Conservation (phyloP, 805 yeast genomes). For the Ogataea kodamae region DNA sequence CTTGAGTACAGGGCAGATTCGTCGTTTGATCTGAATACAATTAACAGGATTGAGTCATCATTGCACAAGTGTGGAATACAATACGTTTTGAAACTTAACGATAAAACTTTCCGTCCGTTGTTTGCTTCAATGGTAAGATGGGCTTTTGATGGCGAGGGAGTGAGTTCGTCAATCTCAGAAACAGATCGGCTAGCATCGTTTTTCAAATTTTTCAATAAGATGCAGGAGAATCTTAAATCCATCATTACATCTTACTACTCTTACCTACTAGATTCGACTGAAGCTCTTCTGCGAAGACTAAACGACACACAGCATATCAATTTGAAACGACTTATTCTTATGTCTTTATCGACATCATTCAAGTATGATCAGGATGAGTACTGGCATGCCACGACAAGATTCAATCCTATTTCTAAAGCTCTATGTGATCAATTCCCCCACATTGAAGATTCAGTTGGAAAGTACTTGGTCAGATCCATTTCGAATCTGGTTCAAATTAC, state of each 20-base stretch:
- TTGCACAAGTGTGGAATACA: conserved; percentile 69
- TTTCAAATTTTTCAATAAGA: conserved; percentile 78
- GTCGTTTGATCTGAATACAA: conserved; percentile 64
- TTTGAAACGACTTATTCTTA: conserved; percentile 69
- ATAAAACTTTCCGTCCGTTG: conserved; percentile 87
- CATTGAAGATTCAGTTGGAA: conserved; percentile 73
- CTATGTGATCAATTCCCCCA: conserved; percentile 63
- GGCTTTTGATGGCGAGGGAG: conserved; percentile 86
- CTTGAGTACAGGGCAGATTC: conserved; percentile 67
- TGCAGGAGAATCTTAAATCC: conserved; percentile 80
- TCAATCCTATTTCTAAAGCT: conserved; percentile 62
- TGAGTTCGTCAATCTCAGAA: conserved; percentile 44
- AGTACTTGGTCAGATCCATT: conserved; percentile 74
- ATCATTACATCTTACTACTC: conserved; percentile 87
- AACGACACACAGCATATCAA: conserved; percentile 43
- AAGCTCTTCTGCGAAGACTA: conserved; percentile 50
- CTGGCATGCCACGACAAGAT: conserved; percentile 88
- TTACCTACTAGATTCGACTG: conserved; percentile 75
- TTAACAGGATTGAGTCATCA: conserved; percentile 76
- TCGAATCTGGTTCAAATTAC: conserved; percentile 66
- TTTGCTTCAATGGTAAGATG: conserved; percentile 84
- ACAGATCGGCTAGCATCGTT: conserved; percentile 64
- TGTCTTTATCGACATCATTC: conserved; percentile 75
- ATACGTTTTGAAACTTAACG: conserved; percentile 87
- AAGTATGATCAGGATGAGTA: conserved; percentile 89